Percentiles rank a stretch among this genome's conserved stretches.
Conservation (phyloP, 2,329 filamentous ascomycete species). For the Penicillium sp. region DNA sequence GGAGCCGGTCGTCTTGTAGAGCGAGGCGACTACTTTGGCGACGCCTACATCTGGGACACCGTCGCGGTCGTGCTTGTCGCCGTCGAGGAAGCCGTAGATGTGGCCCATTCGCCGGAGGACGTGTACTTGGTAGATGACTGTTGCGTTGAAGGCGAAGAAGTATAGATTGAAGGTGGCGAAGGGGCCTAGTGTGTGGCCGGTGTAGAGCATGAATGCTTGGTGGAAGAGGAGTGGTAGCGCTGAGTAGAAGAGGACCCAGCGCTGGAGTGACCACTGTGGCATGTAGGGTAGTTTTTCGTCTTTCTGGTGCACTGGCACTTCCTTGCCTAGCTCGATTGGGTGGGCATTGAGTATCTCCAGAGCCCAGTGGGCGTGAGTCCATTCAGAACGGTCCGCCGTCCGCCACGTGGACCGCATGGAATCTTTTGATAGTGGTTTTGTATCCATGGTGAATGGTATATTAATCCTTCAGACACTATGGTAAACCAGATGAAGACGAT, state of each 20-base stretch:
- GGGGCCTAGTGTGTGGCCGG: conserved; percentile 39
- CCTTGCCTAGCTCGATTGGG: conserved; percentile 33
- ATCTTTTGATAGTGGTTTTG: conserved; percentile 35
- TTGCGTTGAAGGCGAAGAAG: conserved; percentile 48
- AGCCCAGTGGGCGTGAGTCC: conserved; percentile 35
- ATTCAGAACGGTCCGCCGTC: conserved; percentile 32
- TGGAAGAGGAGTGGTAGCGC: conserved; percentile 48
- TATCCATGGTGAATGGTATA: conserved; percentile 27
- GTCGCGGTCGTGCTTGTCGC: conserved; percentile 40
- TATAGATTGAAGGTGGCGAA: conserved; percentile 48
- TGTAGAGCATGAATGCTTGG: conserved; percentile 41
- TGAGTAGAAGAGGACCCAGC: conserved; percentile 51
- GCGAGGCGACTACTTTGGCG: conserved; percentile 41
- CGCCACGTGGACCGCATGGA: conserved; percentile 43
- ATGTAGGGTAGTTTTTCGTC: conserved; percentile 50
- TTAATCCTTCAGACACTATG: not conserved
- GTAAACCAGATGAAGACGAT: not conserved
- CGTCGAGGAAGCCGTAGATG: conserved; percentile 31
- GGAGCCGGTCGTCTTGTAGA: conserved; percentile 43
- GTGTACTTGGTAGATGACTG: conserved; percentile 46
- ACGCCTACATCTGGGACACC: conserved; percentile 51
- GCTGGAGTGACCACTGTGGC: conserved; percentile 44
- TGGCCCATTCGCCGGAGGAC: conserved; percentile 32
- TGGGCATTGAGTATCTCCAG: conserved; percentile 37
- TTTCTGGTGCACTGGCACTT: conserved; percentile 50